Evolutionary conservation across 108 stramenopile species (phyloP).

Genomic region (Cyclotella kingstonii): DNA sequence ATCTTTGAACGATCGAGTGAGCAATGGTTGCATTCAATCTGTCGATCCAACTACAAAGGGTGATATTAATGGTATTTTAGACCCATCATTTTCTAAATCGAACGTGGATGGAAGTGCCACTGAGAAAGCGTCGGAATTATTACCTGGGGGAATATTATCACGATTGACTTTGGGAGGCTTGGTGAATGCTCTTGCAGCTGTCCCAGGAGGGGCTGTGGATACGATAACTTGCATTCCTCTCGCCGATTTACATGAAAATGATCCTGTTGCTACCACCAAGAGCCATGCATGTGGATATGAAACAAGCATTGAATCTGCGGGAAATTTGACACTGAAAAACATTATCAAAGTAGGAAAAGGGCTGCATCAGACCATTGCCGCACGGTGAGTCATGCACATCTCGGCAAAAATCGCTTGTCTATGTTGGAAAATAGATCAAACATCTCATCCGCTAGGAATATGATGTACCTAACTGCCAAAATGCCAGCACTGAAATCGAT

Average conservation of each 20-base stretch:
- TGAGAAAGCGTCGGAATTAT: constrained; percentile 17
- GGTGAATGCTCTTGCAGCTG: constrained; percentile 66
- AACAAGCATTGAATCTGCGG: constrained; percentile 18
- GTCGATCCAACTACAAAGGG: constrained; percentile 1
- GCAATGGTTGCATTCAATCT: background rate
- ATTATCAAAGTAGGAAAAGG: constrained; percentile 33
- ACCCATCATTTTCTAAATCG: constrained; percentile 36
- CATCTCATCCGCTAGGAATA: background rate
- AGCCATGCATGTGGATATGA: constrained; percentile 18
- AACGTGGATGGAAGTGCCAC: background rate
- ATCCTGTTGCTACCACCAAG: background rate
- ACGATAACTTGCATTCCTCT: constrained; percentile 35
- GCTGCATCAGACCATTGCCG: constrained; percentile 36
- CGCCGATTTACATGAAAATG: constrained; percentile 17
- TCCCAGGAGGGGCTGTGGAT: constrained; percentile 53
- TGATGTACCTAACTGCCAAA: constrained; percentile 10
- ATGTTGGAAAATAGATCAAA: background rate
- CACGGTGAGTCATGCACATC: constrained; percentile 29
- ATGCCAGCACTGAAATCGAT: constrained; percentile 65
- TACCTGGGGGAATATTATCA: constrained; percentile 57
- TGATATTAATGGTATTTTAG: constrained; percentile 29
- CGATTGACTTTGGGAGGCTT: constrained; percentile 71
- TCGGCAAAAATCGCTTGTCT: background rate
- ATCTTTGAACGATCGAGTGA: too few relatives aligned
- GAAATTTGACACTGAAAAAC: constrained; percentile 27